A percentile compares a stretch with the other conserved stretches of the same genome.
Evolutionary conservation across 2,329 filamentous ascomycete genomes (phyloP).

Genomic region (Ophiostoma sp.): DNA sequence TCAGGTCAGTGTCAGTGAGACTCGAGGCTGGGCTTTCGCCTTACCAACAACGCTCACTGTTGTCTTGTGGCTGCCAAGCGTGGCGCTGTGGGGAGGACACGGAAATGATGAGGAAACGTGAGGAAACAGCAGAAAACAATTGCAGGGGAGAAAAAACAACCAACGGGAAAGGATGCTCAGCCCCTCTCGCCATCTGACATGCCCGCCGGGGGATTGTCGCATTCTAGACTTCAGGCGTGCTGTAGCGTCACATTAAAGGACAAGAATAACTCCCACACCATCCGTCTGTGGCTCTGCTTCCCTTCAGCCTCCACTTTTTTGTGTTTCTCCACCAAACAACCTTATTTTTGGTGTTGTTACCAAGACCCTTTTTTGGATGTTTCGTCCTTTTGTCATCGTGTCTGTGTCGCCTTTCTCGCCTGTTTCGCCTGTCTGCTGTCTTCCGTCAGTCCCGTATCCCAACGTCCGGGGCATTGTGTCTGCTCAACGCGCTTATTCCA

Average conservation of each 20-base stretch:
- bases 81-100: not conserved
- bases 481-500: not conserved
- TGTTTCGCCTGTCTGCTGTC: not conserved
- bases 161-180: conserved; percentile 2
- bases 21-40: not conserved
- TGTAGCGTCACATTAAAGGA: not conserved
- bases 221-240: not conserved
- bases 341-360: conserved; percentile 2
- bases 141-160: not conserved
- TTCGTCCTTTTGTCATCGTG: not conserved
- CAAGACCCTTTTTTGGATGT: not conserved
- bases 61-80: not conserved
- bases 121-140: not conserved
- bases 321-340: conserved; percentile 12
- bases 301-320: not conserved
- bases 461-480: not conserved
- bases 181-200: conserved; percentile 12
- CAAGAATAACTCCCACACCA: not conserved
- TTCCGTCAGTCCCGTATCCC: not conserved
- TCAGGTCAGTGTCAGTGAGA: not conserved
- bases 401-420: not conserved
- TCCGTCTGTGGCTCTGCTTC: not conserved
- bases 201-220: not conserved
- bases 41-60: not conserved
- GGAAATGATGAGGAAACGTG: not conserved